Percentiles rank a stretch among this genome's conserved stretches.
These are phyloP conservation scores for Gardenia jasminoides DNA, from an alignment of 257 asterid species.

Conservation along the genomic window DNA sequence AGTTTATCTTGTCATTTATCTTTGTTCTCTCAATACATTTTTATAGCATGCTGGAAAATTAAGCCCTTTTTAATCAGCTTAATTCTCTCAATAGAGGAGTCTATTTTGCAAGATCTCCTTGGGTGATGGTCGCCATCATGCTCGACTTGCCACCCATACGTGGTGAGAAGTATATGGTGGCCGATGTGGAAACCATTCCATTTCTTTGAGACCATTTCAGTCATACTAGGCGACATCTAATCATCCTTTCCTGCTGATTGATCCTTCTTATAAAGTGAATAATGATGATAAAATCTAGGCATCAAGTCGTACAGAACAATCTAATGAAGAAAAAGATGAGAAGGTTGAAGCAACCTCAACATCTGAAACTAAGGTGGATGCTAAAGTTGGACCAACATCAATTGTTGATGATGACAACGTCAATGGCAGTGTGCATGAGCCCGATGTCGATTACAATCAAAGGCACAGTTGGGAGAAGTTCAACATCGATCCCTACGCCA, in stretches of 20 bases:
- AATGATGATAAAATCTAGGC: constrained; percentile 23
- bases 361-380: constrained; percentile 7
- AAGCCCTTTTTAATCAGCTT: not conserved
- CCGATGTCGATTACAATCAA: constrained; percentile 14
- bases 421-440: not conserved
- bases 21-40: not conserved
- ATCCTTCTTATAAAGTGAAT: constrained; percentile 28
- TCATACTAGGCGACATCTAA: constrained; percentile 19
- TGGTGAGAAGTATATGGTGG: constrained; percentile 24
- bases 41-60: not conserved
- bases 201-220: constrained; percentile 27
- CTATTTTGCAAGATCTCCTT: constrained; percentile 32
- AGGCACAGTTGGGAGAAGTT: not conserved
- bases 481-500: constrained; percentile 11
- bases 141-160: constrained; percentile 43
- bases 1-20: not conserved
- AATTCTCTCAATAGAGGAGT: constrained; percentile 23
- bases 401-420: constrained; percentile 7
- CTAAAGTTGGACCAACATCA: constrained; percentile 17
- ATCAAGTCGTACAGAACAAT: constrained; percentile 14
- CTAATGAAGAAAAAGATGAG: constrained; percentile 25
- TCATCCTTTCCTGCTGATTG: constrained; percentile 24
- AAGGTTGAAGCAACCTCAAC: constrained; percentile 16
- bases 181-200: constrained; percentile 24
- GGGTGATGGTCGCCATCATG: constrained; percentile 38